These are phyloP conservation scores for Suillus paluster DNA, from an alignment of 768 basidiomycete species.

Conservation along the genomic window DNA sequence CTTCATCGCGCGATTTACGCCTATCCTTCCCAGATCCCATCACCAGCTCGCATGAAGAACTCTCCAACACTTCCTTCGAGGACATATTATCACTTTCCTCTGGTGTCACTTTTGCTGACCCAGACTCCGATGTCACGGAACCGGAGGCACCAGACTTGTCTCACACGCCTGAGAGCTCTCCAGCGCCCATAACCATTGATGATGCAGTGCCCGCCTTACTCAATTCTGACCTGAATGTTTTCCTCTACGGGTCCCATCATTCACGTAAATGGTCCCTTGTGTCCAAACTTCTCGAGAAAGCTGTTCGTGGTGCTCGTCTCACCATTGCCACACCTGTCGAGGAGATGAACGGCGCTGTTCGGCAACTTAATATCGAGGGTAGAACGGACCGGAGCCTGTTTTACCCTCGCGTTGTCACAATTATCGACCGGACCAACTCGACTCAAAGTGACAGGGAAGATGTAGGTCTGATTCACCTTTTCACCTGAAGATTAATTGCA, in stretches of 20 bases:
- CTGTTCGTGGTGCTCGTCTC: constrained; percentile 42
- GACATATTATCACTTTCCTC: constrained; percentile 45
- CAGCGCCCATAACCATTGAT: constrained; percentile 24
- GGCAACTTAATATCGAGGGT: constrained; percentile 30
- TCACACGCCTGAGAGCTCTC: constrained; percentile 41
- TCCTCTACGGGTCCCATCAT: constrained; percentile 69
- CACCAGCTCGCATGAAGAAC: constrained; percentile 68
- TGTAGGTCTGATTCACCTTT: constrained; percentile 30
- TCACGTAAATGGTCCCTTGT: constrained; percentile 65
- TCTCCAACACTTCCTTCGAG: constrained; percentile 60
- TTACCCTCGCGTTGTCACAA: constrained; percentile 38
- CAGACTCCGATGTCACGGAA: constrained; percentile 27
- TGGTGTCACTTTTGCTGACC: constrained; percentile 32
- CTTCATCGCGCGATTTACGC: constrained; percentile 72
- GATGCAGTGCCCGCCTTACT: constrained; percentile 24
- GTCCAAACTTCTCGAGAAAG: constrained; percentile 61
- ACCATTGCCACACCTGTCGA: constrained; percentile 26
- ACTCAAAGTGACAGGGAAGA: constrained; percentile 21
- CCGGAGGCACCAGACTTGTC: constrained; percentile 41
- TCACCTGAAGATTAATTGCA: constrained; percentile 33
- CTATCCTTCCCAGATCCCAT: constrained; percentile 86
- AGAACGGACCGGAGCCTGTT: constrained; percentile 28
- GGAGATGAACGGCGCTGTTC: constrained; percentile 24
- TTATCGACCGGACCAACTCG: constrained; percentile 42
- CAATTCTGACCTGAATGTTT: constrained; percentile 57